Evolutionary conservation across 495 filamentous ascomycete genomes (phyloP), one percentile per base, ranked within the genome.

Genomic region (Mytilinidion resinicola): DNA sequence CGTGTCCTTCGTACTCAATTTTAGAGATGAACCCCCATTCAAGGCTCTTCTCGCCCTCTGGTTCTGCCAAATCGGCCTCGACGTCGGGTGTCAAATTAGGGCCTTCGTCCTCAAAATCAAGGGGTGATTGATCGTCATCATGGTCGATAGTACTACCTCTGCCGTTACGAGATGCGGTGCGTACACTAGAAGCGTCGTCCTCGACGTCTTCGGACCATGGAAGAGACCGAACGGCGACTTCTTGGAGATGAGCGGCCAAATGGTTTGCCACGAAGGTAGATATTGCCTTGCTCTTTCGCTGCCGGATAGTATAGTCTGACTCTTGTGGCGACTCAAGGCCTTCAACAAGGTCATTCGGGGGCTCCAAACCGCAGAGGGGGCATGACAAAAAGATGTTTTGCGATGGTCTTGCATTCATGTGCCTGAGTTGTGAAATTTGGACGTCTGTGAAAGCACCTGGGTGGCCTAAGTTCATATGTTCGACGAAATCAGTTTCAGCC

Each of bases 121-220:
- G 25, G n/a, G 17, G 14, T 54, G 15, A 14, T 3, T 54, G n/a
- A 3, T 42, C 33, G 11, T 51, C 34, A 39, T 46, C 51, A 42
- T 39, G 42, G 11, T 17, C 17, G 36, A 14, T 36, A 42, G 34
- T 37, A 12, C 51, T 54, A 7, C 42, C 42, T 46, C 42, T 46
- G 37, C 17, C 15, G 25, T 38, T 34, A 14, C 17, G 37, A 21
- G 51, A 54, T 49, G 33, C 33, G 4, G 51, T 17, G 8, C 17
- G 20, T 9, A 14, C 55, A 36, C 51, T 56, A 5, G 37, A 37
- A 35, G 53, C 36, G 17, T 55, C 30, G 39, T 44, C 52, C n/a
- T 56, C 34, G 19, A 46, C 33, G 8, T 60, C 57, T 15, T 60
- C 57, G n/a, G 51, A 39, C 59, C 59, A 61, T 12, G 59, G 59